These are phyloP conservation scores for Alternaria arbusti DNA, from an alignment of 2,329 filamentous ascomycete species.

Conservation along the genomic window DNA sequence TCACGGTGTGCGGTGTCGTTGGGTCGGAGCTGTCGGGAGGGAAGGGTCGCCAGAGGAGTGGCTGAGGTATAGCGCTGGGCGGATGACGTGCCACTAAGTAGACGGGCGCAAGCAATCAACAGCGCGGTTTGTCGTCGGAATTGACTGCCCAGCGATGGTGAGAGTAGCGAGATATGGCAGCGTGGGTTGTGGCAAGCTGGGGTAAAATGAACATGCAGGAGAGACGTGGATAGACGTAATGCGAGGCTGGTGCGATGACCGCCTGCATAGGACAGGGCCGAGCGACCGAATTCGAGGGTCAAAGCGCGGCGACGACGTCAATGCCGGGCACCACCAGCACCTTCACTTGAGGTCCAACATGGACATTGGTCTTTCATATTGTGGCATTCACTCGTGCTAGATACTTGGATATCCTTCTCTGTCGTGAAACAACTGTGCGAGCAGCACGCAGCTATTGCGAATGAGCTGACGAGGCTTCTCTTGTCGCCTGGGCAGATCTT, in stretches of 20 bases:
- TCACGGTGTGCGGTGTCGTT: not conserved
- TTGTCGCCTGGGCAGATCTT: constrained; percentile 9
- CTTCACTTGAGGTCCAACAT: not conserved
- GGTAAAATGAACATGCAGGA: constrained; percentile 13
- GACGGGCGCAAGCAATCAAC: constrained; percentile 9
- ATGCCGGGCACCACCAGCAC: not conserved
- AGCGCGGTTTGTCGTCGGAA: not conserved
- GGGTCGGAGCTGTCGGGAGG: constrained; percentile 10
- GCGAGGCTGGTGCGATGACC: constrained; percentile 17
- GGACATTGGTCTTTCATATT: not conserved
- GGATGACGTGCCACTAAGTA: constrained; percentile 15
- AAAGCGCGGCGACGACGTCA: constrained; percentile 16
- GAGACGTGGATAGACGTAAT: constrained; percentile 15
- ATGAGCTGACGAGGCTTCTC: constrained; percentile 7
- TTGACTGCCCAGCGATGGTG: constrained; percentile 3
- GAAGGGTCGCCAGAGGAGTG: constrained; percentile 13
- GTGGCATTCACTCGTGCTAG: not conserved
- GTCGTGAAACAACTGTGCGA: not conserved
- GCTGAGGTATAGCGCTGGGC: constrained; percentile 12
- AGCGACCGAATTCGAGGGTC: constrained; percentile 14
- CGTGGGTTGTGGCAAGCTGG: constrained; percentile 14
- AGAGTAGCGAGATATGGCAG: constrained; percentile 1
- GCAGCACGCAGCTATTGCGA: not conserved
- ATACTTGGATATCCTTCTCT: not conserved
- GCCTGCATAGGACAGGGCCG: constrained; percentile 9